Evolutionary conservation across 2,329 filamentous ascomycete genomes (phyloP).

Genomic region (Trematosphaeria pertusa): DNA sequence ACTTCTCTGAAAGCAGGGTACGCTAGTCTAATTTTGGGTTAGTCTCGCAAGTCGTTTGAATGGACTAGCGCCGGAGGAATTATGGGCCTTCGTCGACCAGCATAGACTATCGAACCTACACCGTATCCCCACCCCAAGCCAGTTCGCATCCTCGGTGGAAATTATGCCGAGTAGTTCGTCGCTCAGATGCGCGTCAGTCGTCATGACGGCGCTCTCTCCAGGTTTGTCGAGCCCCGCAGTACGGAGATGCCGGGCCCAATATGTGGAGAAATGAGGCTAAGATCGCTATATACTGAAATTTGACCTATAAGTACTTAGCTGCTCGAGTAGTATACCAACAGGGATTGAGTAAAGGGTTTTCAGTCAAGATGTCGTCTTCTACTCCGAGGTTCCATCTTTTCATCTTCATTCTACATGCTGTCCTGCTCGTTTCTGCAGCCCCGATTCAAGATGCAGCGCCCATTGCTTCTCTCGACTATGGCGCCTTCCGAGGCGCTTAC

Average conservation of each 20-base stretch:
- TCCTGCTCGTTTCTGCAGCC: background rate
- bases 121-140: background rate
- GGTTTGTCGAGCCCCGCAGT: constrained; percentile 21
- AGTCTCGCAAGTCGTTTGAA: no score
- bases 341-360: no score
- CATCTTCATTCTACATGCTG: constrained; percentile 14
- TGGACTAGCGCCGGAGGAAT: constrained; percentile 17
- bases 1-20: no score
- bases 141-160: constrained; percentile 6
- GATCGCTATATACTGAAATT: constrained; percentile 11
- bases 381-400: constrained; percentile 5
- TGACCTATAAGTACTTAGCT: background rate
- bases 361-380: no score
- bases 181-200: background rate
- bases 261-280: constrained; percentile 38
- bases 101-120: background rate
- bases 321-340: no score
- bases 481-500: constrained; percentile 61
- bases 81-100: constrained; percentile 1
- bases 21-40: no score
- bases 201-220: constrained; percentile 2
- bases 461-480: constrained; percentile 41
- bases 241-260: constrained; percentile 22
- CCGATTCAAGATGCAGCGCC: constrained; percentile 13
- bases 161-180: constrained; percentile 18